These are phyloP conservation scores for Didymella sp. DNA, from an alignment of 2,329 filamentous ascomycete species.

Conservation along the genomic window DNA sequence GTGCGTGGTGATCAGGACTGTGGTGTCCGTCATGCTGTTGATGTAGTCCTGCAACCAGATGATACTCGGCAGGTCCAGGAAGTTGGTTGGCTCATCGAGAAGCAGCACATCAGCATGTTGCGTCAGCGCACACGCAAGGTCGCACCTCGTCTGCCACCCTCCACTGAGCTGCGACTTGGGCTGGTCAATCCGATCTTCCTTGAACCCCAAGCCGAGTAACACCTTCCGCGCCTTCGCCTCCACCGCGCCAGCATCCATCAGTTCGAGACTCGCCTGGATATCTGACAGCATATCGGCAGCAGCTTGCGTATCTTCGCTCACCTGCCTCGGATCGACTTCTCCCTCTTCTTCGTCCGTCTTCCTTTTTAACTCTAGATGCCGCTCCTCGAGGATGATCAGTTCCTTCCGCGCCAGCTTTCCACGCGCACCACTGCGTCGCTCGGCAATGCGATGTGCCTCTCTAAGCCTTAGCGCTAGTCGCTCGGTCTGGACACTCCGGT, in stretches of 20 bases:
- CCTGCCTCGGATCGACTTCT: slow-evolving; percentile 62
- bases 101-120: slow-evolving; percentile 79
- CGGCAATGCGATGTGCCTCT: slow-evolving; percentile 74
- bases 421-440: slow-evolving; percentile 74
- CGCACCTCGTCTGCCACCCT: slow-evolving; percentile 58
- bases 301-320: slow-evolving; percentile 71
- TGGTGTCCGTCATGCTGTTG: slow-evolving; percentile 62
- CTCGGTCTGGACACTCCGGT: slow-evolving; percentile 68
- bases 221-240: slow-evolving; percentile 68
- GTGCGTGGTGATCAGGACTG: slow-evolving; percentile 81
- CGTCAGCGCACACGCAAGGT: slow-evolving; percentile 64
- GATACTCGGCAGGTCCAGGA: slow-evolving; percentile 81
- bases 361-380: slow-evolving; percentile 63
- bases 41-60: slow-evolving; percentile 84
- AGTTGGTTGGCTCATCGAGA: slow-evolving; percentile 88
- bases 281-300: slow-evolving; percentile 73
- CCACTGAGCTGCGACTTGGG: slow-evolving; percentile 73
- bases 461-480: slow-evolving; percentile 69
- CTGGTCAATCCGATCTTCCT: slow-evolving; percentile 65
- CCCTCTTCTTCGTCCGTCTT: slow-evolving; percentile 60
- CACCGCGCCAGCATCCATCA: slow-evolving; percentile 65
- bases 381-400: slow-evolving; percentile 71
- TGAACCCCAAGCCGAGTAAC: slow-evolving; percentile 74
- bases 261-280: slow-evolving; percentile 71
- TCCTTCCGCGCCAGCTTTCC: slow-evolving; percentile 79